Evolutionary conservation across 2,329 filamentous ascomycete species (phyloP).

Genomic region (Chaetomium sp.): DNA sequence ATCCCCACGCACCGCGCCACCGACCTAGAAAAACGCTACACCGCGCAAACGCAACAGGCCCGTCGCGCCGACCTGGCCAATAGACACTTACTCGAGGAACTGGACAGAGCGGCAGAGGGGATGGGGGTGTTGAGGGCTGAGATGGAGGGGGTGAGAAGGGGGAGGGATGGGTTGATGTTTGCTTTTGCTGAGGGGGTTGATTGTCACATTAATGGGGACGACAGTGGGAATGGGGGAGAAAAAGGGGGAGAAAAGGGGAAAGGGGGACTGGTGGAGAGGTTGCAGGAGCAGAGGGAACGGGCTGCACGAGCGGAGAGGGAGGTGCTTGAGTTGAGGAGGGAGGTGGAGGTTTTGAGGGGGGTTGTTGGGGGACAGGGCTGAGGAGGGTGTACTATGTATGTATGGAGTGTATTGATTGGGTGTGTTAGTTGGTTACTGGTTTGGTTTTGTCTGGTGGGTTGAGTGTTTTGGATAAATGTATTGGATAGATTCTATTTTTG

Average conservation of each 20-base stretch:
- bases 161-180: conserved; percentile 11
- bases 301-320: conserved; percentile 7
- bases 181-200: conserved; percentile 10
- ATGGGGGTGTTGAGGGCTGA: conserved; percentile 13
- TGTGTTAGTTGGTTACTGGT: too few relatives aligned
- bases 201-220: background rate
- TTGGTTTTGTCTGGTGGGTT: too few relatives aligned
- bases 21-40: conserved; percentile 27
- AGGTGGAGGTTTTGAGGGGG: background rate
- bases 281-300: conserved; percentile 6
- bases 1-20: conserved; percentile 26
- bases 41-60: conserved; percentile 1
- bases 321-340: conserved; percentile 11
- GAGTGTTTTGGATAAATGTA: too few relatives aligned
- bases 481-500: too few relatives aligned
- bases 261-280: conserved; percentile 12
- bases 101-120: background rate
- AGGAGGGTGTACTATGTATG: too few relatives aligned
- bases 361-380: background rate
- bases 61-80: conserved; percentile 7
- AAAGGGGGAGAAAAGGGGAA: background rate
- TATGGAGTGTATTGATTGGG: too few relatives aligned
- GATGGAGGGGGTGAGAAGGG: conserved; percentile 5
- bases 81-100: background rate
- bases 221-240: background rate